Evolutionary conservation across 1,139 yeast genomes (phyloP), one percentile per base, ranked within the genome.

Genomic region (Hemisphaericaspora xylofermentans): DNA sequence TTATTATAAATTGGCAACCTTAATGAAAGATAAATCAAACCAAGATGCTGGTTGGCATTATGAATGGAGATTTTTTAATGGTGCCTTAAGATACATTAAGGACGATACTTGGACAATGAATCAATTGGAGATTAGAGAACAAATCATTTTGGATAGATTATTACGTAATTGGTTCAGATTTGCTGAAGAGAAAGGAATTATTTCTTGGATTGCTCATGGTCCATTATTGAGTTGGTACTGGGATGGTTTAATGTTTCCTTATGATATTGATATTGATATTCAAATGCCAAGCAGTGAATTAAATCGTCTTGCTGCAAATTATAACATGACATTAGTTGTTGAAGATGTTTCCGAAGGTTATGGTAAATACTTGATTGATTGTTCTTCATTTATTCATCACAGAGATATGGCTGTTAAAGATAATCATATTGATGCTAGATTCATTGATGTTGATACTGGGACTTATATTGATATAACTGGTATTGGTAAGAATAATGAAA

Each of bases 181-280:
- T 47, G 64, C 68, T 6, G 63, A 61, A 47, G 67, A 60, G 44
- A 63, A 63, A 43, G 69, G 68, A 12, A 60, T 63, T 30, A 58
- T 64, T 4, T 61, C 75, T n/a, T 73, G 78, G 68, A 61, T 75
- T 26, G 78, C 80, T 2, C 81, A 76, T 53, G 81, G 81, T 6
- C 69, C 79, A 1, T 57, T 76, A 35, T 58, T 76, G 37, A 58
- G 71, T 6, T 65, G 71, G 70, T 62, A 63, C 41, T 64, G 70
- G 69, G 61, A 65, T 48, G 71, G 71, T 3, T 48, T 64, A 38
- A 55, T 58, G 58, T 64, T 65, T 47, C 71, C 71, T 5, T 65
- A 61, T 52, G 71, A 66, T 51, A 55, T 57, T 27, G 71, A 66
- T 45, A 58, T 61, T 38, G 71, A 65, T 49, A 61, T 65, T 25